phyloP scores from a whole-genome alignment of 805 yeast species.

The Grigorovia humatica region DNA sequence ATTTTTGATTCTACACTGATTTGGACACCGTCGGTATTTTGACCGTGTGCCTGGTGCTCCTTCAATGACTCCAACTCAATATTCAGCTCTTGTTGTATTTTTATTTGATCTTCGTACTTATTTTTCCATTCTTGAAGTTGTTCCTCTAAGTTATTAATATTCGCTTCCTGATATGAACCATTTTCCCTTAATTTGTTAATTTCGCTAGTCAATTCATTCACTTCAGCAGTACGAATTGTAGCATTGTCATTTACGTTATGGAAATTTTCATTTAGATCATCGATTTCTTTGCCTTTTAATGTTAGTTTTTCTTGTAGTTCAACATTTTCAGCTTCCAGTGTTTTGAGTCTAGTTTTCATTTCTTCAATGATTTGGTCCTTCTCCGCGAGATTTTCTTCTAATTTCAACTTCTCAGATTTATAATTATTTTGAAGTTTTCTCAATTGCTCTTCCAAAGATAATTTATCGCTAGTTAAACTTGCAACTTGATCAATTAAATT shows the following conservation, averaged over 20 bases:
- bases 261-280: conserved; percentile 14
- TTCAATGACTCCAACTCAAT: conserved; percentile 23
- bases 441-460: conserved; percentile 6
- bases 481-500: conserved; percentile 6
- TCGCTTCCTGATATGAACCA: conserved; percentile 19
- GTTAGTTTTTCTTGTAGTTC: conserved; percentile 2
- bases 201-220: conserved; percentile 25
- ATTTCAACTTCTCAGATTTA: conserved; percentile 2
- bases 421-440: conserved; percentile 7
- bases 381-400: conserved; percentile 4
- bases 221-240: conserved; percentile 30
- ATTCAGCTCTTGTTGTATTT: conserved; percentile 13
- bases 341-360: not conserved
- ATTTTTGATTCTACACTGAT: conserved; percentile 26
- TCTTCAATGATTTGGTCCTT: not conserved
- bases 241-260: conserved; percentile 27
- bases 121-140: conserved; percentile 20
- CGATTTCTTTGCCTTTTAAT: conserved; percentile 8
- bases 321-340: conserved; percentile 1
- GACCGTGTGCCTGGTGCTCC: conserved; percentile 17
- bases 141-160: conserved; percentile 25
- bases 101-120: conserved; percentile 11
- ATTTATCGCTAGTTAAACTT: conserved; percentile 4
- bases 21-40: conserved; percentile 30
- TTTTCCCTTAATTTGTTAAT: conserved; percentile 27